Evolutionary conservation across 352 stramenopile species (phyloP).

Genomic region (Peronospora tabacina): DNA sequence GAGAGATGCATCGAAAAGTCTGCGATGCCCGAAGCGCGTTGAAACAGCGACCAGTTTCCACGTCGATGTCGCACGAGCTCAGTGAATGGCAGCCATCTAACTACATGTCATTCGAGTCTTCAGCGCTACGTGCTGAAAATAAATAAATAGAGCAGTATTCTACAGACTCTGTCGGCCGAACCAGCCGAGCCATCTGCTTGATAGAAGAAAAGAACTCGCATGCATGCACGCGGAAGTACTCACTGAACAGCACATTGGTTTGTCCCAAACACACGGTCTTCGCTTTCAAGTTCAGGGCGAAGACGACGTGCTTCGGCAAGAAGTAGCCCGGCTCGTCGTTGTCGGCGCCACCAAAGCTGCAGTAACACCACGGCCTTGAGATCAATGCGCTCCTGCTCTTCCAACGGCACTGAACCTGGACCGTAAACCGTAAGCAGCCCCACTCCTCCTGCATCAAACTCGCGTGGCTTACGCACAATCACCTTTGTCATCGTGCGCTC

Average conservation of each 20-base stretch:
- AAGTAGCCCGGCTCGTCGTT: slow-evolving; percentile 51
- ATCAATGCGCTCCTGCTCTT: slow-evolving; percentile 85
- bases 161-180: no score
- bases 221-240: background rate
- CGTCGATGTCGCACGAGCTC: no score
- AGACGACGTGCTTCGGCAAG: slow-evolving; percentile 56
- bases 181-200: background rate
- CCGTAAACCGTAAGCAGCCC: slow-evolving; percentile 79
- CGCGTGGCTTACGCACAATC: slow-evolving; percentile 77
- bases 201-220: background rate
- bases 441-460: slow-evolving; percentile 67
- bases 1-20: background rate
- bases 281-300: slow-evolving; percentile 35
- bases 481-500: slow-evolving; percentile 84
- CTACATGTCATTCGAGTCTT: no score
- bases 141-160: background rate
- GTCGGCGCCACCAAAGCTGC: slow-evolving; percentile 80
- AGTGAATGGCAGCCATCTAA: no score
- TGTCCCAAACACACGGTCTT: slow-evolving; percentile 17
- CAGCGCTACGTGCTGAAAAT: background rate
- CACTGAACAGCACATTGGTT: slow-evolving; percentile 31
- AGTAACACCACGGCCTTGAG: slow-evolving; percentile 68
- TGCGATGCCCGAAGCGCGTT: no score
- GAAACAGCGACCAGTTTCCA: no score
- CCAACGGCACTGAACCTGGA: slow-evolving; percentile 76